These are phyloP conservation scores for Ophiocordyceps polyrhachis-furcata DNA, from an alignment of 2,329 filamentous ascomycete species.

Conservation along the genomic window DNA sequence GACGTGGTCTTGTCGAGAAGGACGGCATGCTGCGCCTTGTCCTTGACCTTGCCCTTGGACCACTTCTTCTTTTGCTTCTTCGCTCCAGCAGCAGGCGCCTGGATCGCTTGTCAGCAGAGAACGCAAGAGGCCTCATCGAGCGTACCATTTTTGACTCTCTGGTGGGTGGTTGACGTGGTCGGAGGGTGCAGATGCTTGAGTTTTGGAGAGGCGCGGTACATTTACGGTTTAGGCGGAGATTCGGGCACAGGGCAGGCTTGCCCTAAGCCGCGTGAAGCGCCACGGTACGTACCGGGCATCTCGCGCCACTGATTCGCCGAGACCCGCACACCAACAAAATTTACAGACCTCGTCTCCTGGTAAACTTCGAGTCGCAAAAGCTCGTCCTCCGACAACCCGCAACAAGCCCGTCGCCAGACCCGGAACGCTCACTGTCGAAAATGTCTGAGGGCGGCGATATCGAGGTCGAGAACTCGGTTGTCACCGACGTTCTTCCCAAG, in stretches of 20 bases:
- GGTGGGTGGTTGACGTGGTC: slow-evolving; percentile 21
- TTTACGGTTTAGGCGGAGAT: slow-evolving; percentile 13
- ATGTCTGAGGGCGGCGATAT: slow-evolving; percentile 95
- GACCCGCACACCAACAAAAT: slow-evolving; percentile 17
- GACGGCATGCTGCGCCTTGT: slow-evolving; percentile 99
- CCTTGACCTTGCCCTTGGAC: slow-evolving; percentile 68
- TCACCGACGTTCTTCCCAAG: slow-evolving; percentile 76
- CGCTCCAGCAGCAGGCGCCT: slow-evolving; percentile 27
- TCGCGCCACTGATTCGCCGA: slow-evolving; percentile 16
- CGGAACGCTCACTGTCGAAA: slow-evolving; percentile 27
- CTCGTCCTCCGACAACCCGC: slow-evolving; percentile 19
- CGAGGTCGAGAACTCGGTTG: slow-evolving; percentile 64
- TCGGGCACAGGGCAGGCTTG: slow-evolving; percentile 20
- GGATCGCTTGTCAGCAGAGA: slow-evolving; percentile 1
- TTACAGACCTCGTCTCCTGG: slow-evolving; percentile 12
- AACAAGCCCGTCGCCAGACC: slow-evolving; percentile 17
- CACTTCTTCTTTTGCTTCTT: slow-evolving; percentile 36
- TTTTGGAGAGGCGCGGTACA: slow-evolving; percentile 11
- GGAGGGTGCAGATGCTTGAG: slow-evolving; percentile 15
- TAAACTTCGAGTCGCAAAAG: slow-evolving; percentile 9
- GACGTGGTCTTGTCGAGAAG: slow-evolving; percentile 94
- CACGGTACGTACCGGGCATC: slow-evolving; percentile 11
- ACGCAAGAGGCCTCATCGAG: slow-evolving; percentile 2
- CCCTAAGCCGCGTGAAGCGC: slow-evolving; percentile 17
- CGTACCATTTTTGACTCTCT: slow-evolving; percentile 22